phyloP scores from a whole-genome alignment of 2,329 filamentous ascomycete genomes.

The Corniculantispora saksenae region DNA sequence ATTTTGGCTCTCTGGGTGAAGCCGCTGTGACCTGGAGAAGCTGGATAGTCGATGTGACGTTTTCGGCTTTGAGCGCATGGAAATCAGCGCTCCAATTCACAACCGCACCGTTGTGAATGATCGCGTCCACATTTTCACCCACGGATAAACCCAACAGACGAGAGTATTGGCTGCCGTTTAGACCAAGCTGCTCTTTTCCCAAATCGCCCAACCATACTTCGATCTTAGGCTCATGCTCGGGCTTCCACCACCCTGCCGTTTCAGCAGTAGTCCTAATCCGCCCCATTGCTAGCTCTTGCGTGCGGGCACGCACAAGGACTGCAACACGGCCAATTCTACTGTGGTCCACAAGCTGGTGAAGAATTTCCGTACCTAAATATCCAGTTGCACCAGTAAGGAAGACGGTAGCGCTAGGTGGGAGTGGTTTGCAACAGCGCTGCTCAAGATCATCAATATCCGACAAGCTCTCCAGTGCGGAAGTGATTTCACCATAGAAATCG shows the following conservation, averaged over 20 bases:
- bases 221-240: neutral
- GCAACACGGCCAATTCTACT: conserved; percentile 54
- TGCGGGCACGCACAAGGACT: conserved; percentile 70
- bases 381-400: conserved; percentile 77
- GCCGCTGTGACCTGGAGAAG: neutral
- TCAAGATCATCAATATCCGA: neutral
- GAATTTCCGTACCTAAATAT: conserved; percentile 78
- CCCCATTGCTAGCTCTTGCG: conserved; percentile 57
- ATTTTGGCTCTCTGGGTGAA: neutral
- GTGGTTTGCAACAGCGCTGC: conserved; percentile 21
- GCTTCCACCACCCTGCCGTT: conserved; percentile 22
- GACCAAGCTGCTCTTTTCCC: neutral
- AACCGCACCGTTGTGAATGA: neutral
- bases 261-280: conserved; percentile 50
- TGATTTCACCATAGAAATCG: neutral
- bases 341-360: conserved; percentile 67
- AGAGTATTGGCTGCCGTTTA: neutral
- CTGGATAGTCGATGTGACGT: neutral
- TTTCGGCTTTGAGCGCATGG: neutral
- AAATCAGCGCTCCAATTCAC: conserved; percentile 3
- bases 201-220: conserved; percentile 25
- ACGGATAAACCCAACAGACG: neutral
- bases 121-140: neutral
- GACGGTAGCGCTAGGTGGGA: conserved; percentile 48
- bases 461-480: neutral